Evolutionary conservation across 2,329 filamentous ascomycete genomes (phyloP).

Genomic region (Neodidymelliopsis sp.): DNA sequence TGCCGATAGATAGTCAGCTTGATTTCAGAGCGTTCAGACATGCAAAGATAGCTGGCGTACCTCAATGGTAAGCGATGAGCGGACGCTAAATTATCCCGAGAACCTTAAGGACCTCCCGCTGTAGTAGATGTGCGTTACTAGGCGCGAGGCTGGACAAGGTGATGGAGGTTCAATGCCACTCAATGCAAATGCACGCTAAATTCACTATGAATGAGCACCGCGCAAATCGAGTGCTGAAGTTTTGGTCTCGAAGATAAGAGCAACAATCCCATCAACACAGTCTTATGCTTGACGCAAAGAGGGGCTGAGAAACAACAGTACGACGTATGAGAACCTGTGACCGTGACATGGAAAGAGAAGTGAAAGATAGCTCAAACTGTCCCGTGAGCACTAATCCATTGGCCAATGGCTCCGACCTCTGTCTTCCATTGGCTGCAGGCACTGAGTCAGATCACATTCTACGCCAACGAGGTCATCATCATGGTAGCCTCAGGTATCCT

Average conservation of each 20-base stretch:
- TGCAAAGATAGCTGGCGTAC: neutral
- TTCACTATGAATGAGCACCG: too few relatives aligned
- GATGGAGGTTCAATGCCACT: neutral
- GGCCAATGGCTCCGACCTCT: too few relatives aligned
- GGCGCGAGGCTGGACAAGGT: neutral
- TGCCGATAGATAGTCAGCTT: neutral
- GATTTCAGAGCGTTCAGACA: too few relatives aligned
- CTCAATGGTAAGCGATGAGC: neutral
- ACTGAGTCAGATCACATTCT: neutral
- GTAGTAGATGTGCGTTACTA: neutral
- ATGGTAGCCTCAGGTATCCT: conserved; percentile 3
- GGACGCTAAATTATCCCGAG: neutral
- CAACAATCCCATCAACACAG: neutral
- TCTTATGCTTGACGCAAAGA: conserved; percentile 5
- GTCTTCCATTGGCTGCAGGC: too few relatives aligned
- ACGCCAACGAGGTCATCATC: neutral
- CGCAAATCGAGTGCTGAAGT: too few relatives aligned
- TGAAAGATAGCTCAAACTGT: neutral
- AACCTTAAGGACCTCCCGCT: neutral
- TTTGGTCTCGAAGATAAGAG: neutral
- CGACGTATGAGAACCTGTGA: conserved; percentile 5
- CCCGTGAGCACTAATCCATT: neutral
- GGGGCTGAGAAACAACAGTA: conserved; percentile 5
- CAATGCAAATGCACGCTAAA: neutral
- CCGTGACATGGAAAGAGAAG: neutral